These are phyloP conservation scores for Fusarium sp. DNA, from an alignment of 2,329 filamentous ascomycete species.

Conservation along the genomic window DNA sequence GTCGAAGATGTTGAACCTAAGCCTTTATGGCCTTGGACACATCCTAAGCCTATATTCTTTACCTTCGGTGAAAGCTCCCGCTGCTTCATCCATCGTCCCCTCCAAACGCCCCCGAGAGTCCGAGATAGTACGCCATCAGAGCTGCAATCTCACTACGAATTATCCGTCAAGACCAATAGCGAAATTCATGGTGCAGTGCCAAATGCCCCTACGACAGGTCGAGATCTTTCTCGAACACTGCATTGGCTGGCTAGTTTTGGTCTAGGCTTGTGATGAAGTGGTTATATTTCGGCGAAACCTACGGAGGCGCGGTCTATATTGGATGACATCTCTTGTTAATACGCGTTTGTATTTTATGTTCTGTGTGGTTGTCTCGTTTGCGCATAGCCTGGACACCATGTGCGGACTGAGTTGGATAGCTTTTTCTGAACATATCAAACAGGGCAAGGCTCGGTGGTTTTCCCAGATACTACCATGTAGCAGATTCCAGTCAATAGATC, in stretches of 20 bases:
- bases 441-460: too few relatives aligned
- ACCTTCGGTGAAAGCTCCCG: not conserved
- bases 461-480: too few relatives aligned
- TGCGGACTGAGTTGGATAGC: not conserved
- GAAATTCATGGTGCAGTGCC: too few relatives aligned
- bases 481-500: rapidly evolving
- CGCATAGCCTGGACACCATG: not conserved
- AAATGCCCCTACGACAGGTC: not conserved
- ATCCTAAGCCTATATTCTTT: not conserved
- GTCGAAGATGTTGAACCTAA: not conserved
- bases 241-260: not conserved
- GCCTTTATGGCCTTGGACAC: not conserved
- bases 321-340: rapidly evolving
- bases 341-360: rapidly evolving
- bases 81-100: not conserved
- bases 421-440: too few relatives aligned
- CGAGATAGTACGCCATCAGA: too few relatives aligned
- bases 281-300: rapidly evolving
- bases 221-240: not conserved
- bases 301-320: rapidly evolving
- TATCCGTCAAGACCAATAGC: too few relatives aligned
- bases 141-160: rapidly evolving
- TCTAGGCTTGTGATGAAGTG: not conserved
- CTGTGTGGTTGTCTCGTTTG: rapidly evolving
- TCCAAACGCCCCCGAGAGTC: not conserved